Conservation (phyloP, 129 eudicot genomes). For the Chrysanthemum makinoi region DNA sequence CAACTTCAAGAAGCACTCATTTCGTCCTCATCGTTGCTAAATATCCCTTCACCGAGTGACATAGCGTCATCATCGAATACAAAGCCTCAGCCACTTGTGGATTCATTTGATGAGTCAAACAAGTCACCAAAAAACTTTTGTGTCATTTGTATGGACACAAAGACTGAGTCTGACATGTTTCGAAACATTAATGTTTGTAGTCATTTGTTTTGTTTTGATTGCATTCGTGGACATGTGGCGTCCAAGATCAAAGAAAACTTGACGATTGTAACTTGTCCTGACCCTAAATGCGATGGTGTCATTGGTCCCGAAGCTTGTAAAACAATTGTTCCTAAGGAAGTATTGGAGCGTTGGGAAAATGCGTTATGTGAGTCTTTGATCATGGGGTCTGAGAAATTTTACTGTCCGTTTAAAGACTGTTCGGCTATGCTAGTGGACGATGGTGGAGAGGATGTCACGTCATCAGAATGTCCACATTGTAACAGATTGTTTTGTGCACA, state of each 20-base stretch:
- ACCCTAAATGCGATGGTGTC: conserved; percentile 21
- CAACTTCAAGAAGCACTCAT: conserved; percentile 48
- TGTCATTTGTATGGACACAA: conserved; percentile 44
- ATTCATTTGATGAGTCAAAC: no score
- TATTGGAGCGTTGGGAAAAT: conserved; percentile 48
- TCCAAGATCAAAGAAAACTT: conserved; percentile 36
- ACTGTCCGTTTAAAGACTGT: conserved; percentile 63
- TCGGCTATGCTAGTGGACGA: conserved; percentile 44
- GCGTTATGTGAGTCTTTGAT: conserved; percentile 37
- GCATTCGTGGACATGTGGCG: conserved; percentile 38
- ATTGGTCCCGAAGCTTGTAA: conserved; percentile 31
- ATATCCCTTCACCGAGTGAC: no score
- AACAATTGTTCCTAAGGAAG: conserved; percentile 26
- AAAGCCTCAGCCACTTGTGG: no score
- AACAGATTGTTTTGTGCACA: conserved; percentile 52
- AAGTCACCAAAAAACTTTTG: conserved; percentile 14
- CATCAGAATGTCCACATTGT: conserved; percentile 51
- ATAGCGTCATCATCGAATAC: no score
- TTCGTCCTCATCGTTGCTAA: conserved; percentile 11
- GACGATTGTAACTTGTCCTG: conserved; percentile 32
- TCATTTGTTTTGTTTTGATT: conserved; percentile 41
- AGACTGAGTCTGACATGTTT: conserved; percentile 37
- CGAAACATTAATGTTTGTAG: conserved; percentile 27
- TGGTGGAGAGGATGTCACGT: conserved; percentile 23
- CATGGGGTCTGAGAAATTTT: conserved; percentile 31